Percentiles rank a stretch among this genome's conserved stretches.
These are phyloP conservation scores for Amauroascus verrucosus DNA, from an alignment of 2,329 filamentous ascomycete genomes.

Conservation along the genomic window DNA sequence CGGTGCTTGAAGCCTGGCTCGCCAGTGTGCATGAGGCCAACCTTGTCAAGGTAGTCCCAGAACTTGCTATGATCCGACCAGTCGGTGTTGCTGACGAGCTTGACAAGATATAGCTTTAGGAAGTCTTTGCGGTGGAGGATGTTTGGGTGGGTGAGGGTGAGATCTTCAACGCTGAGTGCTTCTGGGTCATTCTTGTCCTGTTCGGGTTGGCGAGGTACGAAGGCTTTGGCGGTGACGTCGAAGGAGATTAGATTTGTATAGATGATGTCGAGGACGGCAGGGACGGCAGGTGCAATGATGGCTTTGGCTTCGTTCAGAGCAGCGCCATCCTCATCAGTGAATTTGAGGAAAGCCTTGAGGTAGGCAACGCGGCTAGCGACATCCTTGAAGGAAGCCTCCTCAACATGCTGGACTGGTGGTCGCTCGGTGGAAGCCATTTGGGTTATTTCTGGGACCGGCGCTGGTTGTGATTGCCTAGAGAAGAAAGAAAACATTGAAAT, in stretches of 20 bases:
- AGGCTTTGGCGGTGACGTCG: constrained; percentile 25
- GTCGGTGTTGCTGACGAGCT: constrained; percentile 22
- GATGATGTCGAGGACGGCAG: constrained; percentile 22
- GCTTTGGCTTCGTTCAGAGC: constrained; percentile 19
- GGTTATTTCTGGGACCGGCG: not conserved
- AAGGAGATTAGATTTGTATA: constrained; percentile 24
- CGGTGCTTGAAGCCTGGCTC: constrained; percentile 22
- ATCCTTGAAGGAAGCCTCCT: constrained; percentile 14
- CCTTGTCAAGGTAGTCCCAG: constrained; percentile 25
- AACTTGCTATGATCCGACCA: constrained; percentile 23
- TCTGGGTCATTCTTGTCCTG: constrained; percentile 10
- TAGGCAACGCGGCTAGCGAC: constrained; percentile 19
- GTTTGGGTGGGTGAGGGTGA: constrained; percentile 22
- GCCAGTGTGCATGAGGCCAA: constrained; percentile 25
- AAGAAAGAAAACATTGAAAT: constrained; percentile 9
- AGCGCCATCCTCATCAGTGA: constrained; percentile 21
- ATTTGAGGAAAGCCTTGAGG: constrained; percentile 22
- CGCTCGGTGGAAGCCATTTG: constrained; percentile 9
- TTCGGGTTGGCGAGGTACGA: constrained; percentile 21
- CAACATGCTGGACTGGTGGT: constrained; percentile 13
- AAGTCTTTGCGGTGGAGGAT: constrained; percentile 25
- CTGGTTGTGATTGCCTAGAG: constrained; percentile 3
- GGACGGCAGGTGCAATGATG: constrained; percentile 21
- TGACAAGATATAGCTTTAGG: constrained; percentile 23
- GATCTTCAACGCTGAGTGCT: constrained; percentile 14